A percentile compares a stretch with the other conserved stretches of the same genome.
Evolutionary conservation across 352 stramenopile species (phyloP).

Genomic region (Phytophthora brassicae): DNA sequence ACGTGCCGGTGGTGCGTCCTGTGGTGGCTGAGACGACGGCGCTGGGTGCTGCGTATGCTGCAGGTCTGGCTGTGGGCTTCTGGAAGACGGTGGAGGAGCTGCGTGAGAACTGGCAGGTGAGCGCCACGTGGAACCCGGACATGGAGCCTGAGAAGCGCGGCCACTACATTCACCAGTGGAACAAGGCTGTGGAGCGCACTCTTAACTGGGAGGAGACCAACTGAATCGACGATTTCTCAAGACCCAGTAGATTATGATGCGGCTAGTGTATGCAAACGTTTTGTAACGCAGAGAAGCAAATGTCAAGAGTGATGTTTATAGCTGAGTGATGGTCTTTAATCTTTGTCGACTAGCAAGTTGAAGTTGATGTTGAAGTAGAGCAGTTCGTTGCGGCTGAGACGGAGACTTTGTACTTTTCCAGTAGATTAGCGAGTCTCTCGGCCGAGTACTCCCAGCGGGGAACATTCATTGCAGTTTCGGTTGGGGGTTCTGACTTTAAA

Average conservation of each 20-base stretch:
- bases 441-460: slow-evolving; percentile 54
- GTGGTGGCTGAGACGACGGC: slow-evolving; percentile 97
- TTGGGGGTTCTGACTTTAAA: slow-evolving; percentile 1
- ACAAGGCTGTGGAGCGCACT: slow-evolving; percentile 82
- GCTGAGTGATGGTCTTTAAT: too few species aligned
- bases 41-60: slow-evolving; percentile 96
- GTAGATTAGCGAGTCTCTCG: slow-evolving; percentile 53
- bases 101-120: slow-evolving; percentile 78
- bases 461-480: slow-evolving; percentile 2
- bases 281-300: slow-evolving; percentile 18
- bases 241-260: slow-evolving; percentile 33
- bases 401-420: slow-evolving; percentile 73
- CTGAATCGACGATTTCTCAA: slow-evolving; percentile 17
- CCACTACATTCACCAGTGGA: slow-evolving; percentile 74
- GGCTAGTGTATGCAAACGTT: slow-evolving; percentile 1
- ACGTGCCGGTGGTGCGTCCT: slow-evolving; percentile 92
- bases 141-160: slow-evolving; percentile 62
- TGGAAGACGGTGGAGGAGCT: slow-evolving; percentile 92
- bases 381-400: slow-evolving; percentile 26
- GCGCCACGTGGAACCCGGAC: slow-evolving; percentile 70
- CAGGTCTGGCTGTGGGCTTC: slow-evolving; percentile 96
- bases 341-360: slow-evolving; percentile 19
- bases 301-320: slow-evolving; percentile 22
- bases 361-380: slow-evolving; percentile 25
- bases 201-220: slow-evolving; percentile 80